These are phyloP conservation scores for Kitagawia praeruptora DNA, from an alignment of 129 eudicot species.

Conservation along the genomic window DNA sequence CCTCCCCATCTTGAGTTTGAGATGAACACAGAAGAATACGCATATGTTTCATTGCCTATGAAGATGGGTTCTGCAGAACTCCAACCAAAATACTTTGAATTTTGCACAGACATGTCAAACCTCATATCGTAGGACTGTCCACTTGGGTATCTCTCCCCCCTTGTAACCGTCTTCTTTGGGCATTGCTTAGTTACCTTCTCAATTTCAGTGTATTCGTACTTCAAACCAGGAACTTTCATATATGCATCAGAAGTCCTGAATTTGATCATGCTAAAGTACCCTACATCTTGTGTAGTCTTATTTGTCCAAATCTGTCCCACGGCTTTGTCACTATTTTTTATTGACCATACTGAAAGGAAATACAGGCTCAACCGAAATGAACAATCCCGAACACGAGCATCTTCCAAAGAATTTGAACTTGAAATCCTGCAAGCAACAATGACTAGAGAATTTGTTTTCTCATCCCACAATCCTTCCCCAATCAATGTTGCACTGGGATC, in stretches of 20 bases:
- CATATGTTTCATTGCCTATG: slow-evolving; percentile 31
- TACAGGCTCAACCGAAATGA: slow-evolving; percentile 48
- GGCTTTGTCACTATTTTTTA: slow-evolving; percentile 24
- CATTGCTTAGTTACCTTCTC: slow-evolving; percentile 38
- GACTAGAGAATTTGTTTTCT: slow-evolving; percentile 27
- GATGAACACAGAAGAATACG: not conserved
- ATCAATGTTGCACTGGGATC: slow-evolving; percentile 30
- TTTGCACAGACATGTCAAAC: slow-evolving; percentile 39
- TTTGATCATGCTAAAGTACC: slow-evolving; percentile 31
- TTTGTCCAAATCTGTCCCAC: slow-evolving; percentile 61
- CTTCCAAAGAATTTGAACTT: slow-evolving; percentile 24
- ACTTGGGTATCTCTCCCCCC: slow-evolving; percentile 29
- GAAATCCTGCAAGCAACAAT: slow-evolving; percentile 46
- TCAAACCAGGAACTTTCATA: slow-evolving; percentile 24
- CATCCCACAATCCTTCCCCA: slow-evolving; percentile 78
- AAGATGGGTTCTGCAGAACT: slow-evolving; percentile 42
- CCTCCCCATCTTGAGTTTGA: slow-evolving; percentile 1
- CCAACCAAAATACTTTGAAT: slow-evolving; percentile 26
- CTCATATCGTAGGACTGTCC: slow-evolving; percentile 43
- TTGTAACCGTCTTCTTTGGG: slow-evolving; percentile 17
- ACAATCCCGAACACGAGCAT: slow-evolving; percentile 55
- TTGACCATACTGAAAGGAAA: slow-evolving; percentile 35
- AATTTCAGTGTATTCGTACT: slow-evolving; percentile 49
- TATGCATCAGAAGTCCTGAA: slow-evolving; percentile 30
- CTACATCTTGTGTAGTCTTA: slow-evolving; percentile 26